Evolutionary conservation across 345 rosid genomes (phyloP).

Genomic region (Geranium rotundifolium): DNA sequence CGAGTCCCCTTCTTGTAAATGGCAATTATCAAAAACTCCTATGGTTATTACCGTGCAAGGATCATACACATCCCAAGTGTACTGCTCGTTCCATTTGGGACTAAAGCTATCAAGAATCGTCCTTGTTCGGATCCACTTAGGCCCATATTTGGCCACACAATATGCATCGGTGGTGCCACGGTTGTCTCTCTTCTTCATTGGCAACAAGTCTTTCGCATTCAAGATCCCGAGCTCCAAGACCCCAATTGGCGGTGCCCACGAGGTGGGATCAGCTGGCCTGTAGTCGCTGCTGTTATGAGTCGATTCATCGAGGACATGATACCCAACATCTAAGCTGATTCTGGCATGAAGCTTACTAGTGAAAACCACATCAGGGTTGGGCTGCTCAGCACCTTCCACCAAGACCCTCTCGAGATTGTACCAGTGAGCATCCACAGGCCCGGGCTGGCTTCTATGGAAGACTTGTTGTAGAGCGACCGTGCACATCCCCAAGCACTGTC

Average conservation of each 20-base stretch:
- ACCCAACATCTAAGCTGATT: conserved; percentile 79
- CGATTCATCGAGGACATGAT: conserved; percentile 87
- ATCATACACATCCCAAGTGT: conserved; percentile 84
- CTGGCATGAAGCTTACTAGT: conserved; percentile 72
- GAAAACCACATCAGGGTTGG: conserved; percentile 59
- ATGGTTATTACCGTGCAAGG: conserved; percentile 76
- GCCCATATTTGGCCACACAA: conserved; percentile 82
- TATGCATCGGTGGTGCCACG: conserved; percentile 61
- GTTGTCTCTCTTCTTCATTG: conserved; percentile 63
- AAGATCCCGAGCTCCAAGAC: conserved; percentile 76
- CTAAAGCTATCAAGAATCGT: conserved; percentile 52
- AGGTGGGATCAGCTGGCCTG: conserved; percentile 73
- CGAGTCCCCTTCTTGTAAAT: conserved; percentile 47
- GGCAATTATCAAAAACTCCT: conserved; percentile 77
- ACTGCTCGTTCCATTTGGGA: conserved; percentile 88
- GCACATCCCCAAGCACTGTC: conserved; percentile 26
- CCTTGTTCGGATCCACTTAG: conserved; percentile 79
- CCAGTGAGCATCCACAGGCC: conserved; percentile 70
- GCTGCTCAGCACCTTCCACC: too few species aligned
- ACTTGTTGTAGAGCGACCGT: too few species aligned
- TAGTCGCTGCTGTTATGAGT: conserved; percentile 75
- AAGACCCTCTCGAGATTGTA: conserved; percentile 71
- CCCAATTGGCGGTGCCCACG: conserved; percentile 79
- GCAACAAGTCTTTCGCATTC: conserved; percentile 61
- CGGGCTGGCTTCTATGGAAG: conserved; percentile 68